Percentiles rank a stretch among this genome's conserved stretches.
Conservation (phyloP, 2,329 filamentous ascomycete species). For the Aaosphaeria arxii region DNA sequence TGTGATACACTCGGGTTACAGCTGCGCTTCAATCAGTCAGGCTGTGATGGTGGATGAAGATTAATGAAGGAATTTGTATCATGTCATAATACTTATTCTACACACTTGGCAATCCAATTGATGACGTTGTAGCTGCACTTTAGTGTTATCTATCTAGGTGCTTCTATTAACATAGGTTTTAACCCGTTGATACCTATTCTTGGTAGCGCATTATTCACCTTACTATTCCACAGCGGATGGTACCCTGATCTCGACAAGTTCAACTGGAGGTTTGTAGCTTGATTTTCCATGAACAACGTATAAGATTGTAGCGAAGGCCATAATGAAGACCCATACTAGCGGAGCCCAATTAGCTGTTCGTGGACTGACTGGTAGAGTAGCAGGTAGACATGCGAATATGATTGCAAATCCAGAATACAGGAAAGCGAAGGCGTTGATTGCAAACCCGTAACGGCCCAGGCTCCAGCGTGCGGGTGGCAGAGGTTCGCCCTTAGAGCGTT, state of each 20-base stretch:
- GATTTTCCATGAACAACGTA: conserved; percentile 37
- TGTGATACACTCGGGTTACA: no score
- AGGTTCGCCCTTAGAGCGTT: conserved; percentile 37
- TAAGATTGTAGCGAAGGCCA: conserved; percentile 38
- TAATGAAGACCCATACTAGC: conserved; percentile 39
- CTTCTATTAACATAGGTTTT: no score
- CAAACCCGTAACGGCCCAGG: conserved; percentile 40
- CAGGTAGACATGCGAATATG: conserved; percentile 42
- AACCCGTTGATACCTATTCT: no score
- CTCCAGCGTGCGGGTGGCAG: conserved; percentile 43
- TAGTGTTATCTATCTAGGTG: no score
- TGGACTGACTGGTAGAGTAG: conserved; percentile 1
- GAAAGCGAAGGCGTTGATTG: conserved; percentile 39
- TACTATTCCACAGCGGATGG: no score
- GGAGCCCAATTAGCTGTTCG: conserved; percentile 43
- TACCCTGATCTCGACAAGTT: neutral
- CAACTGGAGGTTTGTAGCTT: conserved; percentile 25
- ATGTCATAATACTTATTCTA: no score
- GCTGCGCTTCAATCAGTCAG: no score
- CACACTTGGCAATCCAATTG: no score
- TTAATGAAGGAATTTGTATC: no score
- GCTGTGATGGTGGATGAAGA: no score
- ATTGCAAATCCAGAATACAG: conserved; percentile 35
- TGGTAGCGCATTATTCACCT: no score
- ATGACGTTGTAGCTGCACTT: no score